phyloP scores from a whole-genome alignment of 1,284 basidiomycete species.

The Flammula alnicola region DNA sequence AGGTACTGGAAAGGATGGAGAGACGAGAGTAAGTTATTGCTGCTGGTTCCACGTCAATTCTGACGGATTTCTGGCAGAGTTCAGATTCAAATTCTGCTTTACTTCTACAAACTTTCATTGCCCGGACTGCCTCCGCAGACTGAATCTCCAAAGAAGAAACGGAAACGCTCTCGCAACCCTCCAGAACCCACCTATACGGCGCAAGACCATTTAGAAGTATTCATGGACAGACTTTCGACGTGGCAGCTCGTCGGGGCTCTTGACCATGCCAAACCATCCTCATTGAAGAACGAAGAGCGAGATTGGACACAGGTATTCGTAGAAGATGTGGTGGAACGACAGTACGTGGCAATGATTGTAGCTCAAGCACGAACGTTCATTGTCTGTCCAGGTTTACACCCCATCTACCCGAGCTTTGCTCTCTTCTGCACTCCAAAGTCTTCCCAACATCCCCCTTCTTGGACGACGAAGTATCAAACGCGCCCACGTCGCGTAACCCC shows the following conservation, averaged over 20 bases:
- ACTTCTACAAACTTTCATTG: conserved; percentile 65
- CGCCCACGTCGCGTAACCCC: conserved; percentile 4
- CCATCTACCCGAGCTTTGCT: conserved; percentile 56
- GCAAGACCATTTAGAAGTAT: conserved; percentile 64
- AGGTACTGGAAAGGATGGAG: conserved; percentile 67
- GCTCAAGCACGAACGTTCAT: background rate
- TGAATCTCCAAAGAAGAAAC: conserved; percentile 40
- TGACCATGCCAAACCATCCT: conserved; percentile 27
- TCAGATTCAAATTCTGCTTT: conserved; percentile 73
- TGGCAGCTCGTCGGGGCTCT: conserved; percentile 66
- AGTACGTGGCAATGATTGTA: conserved; percentile 46
- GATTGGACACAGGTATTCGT: conserved; percentile 79
- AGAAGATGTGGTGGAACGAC: conserved; percentile 63
- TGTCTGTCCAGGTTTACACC: conserved; percentile 54
- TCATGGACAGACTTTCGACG: conserved; percentile 77
- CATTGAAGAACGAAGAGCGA: conserved; percentile 40
- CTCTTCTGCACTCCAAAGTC: conserved; percentile 66
- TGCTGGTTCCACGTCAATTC: conserved; percentile 1
- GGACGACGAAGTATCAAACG: conserved; percentile 36
- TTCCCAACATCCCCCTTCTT: conserved; percentile 66
- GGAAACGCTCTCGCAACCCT: conserved; percentile 36
- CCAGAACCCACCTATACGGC: conserved; percentile 28
- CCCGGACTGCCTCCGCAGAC: conserved; percentile 46
- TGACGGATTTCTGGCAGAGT: conserved; percentile 45
- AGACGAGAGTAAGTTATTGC: conserved; percentile 63